phyloP scores from a whole-genome alignment of 2,329 filamentous ascomycete genomes.

The Trichoderma aggressivum region DNA sequence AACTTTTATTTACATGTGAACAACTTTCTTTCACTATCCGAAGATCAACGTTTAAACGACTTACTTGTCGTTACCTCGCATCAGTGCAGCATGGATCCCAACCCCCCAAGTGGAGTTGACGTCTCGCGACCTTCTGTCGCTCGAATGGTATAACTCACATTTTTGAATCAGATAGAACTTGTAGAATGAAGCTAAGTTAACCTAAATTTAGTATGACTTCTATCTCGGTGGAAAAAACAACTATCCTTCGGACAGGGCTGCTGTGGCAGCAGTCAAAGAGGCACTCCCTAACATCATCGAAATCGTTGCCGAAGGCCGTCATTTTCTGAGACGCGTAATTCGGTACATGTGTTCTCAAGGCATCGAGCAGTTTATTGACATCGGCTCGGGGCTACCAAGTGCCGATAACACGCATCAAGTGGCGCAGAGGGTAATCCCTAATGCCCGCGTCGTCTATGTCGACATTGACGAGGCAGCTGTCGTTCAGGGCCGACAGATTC shows the following conservation, averaged over 20 bases:
- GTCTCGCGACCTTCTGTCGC: not conserved
- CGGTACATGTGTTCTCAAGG: conserved; percentile 6
- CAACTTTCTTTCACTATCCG: not conserved
- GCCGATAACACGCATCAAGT: conserved; percentile 13
- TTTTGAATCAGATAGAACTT: not conserved
- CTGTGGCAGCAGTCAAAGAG: not conserved
- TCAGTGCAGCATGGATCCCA: not conserved
- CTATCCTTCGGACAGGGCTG: not conserved
- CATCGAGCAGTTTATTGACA: conserved; percentile 1
- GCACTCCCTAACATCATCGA: not conserved
- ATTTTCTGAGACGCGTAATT: not conserved
- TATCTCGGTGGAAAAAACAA: conserved; percentile 10
- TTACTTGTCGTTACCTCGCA: not conserved
- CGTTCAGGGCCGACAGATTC: not conserved
- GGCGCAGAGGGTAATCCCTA: not conserved
- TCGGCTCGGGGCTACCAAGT: conserved; percentile 1
- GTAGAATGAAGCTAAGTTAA: not conserved
- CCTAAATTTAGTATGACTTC: not conserved
- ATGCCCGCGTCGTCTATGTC: conserved; percentile 4
- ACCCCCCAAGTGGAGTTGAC: not conserved
- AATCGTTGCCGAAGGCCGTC: not conserved
- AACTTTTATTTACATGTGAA: not conserved
- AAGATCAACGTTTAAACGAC: not conserved
- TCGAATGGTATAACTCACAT: conserved; percentile 1
- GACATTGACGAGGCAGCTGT: not conserved